phyloP scores from a whole-genome alignment of 2,329 filamentous ascomycete species.

The Xylaria sp. region DNA sequence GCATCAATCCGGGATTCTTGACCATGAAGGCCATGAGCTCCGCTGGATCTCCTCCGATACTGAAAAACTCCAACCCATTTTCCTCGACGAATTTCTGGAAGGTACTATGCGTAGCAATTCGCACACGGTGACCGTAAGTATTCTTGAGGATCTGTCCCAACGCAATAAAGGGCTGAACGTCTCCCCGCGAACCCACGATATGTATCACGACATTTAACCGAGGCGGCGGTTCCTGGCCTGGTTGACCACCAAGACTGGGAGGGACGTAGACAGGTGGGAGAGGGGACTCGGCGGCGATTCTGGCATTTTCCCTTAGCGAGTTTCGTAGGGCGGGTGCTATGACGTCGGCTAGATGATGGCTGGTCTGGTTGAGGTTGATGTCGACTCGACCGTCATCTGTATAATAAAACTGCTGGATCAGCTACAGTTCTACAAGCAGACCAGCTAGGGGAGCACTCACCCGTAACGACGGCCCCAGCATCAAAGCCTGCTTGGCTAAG shows the following conservation, averaged over 20 bases:
- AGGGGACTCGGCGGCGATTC: conserved; percentile 37
- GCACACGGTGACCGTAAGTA: conserved; percentile 55
- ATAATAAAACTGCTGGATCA: conserved; percentile 13
- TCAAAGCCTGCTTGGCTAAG: conserved; percentile 66
- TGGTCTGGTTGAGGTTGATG: conserved; percentile 77
- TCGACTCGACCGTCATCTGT: conserved; percentile 75
- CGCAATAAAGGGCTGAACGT: conserved; percentile 63
- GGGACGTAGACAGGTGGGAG: conserved; percentile 73
- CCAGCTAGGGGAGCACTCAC: conserved; percentile 37
- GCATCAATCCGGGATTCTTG: conserved; percentile 75
- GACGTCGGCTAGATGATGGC: conserved; percentile 65
- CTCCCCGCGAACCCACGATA: conserved; percentile 55
- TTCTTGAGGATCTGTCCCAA: conserved; percentile 54
- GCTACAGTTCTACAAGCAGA: not conserved
- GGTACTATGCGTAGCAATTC: conserved; percentile 57
- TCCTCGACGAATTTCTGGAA: conserved; percentile 57
- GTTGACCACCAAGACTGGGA: conserved; percentile 68
- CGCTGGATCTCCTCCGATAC: conserved; percentile 59
- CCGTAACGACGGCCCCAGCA: conserved; percentile 61
- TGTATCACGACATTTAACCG: conserved; percentile 58
- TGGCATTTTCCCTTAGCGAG: conserved; percentile 55
- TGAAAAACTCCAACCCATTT: conserved; percentile 59
- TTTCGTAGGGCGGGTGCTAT: conserved; percentile 65
- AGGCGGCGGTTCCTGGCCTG: conserved; percentile 45
- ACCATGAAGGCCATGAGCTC: conserved; percentile 67